Base-by-base conservation (phyloP, 345 rosid species). In the Sonneratia alba region DNA sequence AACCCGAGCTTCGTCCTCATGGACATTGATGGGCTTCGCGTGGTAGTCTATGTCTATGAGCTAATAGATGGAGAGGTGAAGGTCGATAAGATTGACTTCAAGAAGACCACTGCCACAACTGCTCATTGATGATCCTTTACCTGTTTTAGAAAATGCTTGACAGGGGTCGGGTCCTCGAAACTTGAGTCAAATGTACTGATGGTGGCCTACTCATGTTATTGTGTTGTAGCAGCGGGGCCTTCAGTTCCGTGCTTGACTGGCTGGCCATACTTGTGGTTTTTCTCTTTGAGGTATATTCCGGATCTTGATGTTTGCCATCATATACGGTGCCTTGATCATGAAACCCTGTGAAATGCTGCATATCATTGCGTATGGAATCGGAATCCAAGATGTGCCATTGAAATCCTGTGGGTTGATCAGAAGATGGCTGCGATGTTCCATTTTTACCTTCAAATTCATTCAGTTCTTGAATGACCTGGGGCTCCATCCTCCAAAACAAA, bases 81-180 rank as follows among this genome's bases (percentile, higher is more conserved):
- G 78, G 98, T 94, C 0, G 98, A 94, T 83, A 94, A 94, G 81
- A 94, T 94, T n/a, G 98, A 91, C 75, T 94, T 94, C 77, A 94
- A 94, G 90, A 91, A 94, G 80, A 83, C 91, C 37, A 72, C 90
- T 18, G 65, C 89, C 72, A 85, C 76, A 67, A 79, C 86, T 55
- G 79, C 89, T 55, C 87, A 86, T 74, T 91, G 74, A 83, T 72
- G 19, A 37, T 53, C 10, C 24, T 55, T 70, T 6, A 14, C 49
- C 49, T 45, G 49, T 3, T 45, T 45, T 45, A 45, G 49, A 45
- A 6, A 45, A 45, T 14, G 49, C 13, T 45, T 6, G 49, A 7
- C 13, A 45, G 49, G 49, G 49, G 32, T 27, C 1, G 32, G 32
- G 32, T 27, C 32, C 32, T 27, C 32, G 32, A 27, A 27, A 27